These are phyloP conservation scores for Penstemon newberryi DNA, from an alignment of 257 asterid genomes.

Conservation along the genomic window DNA sequence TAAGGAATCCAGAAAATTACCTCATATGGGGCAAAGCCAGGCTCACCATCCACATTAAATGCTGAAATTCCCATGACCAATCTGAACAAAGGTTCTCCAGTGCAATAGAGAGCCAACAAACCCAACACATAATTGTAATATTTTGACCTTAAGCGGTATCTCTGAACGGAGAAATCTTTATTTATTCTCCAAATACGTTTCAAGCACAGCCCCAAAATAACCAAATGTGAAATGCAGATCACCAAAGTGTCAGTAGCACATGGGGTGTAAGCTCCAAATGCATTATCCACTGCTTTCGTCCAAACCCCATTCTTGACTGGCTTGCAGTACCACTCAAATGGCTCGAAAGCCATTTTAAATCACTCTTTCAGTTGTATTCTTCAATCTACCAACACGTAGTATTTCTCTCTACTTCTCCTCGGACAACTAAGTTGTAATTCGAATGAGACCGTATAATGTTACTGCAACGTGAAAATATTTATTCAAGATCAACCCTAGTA, in stretches of 20 bases:
- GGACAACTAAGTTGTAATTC: conserved; percentile 8
- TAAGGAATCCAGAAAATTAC: conserved; percentile 33
- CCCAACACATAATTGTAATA: conserved; percentile 70
- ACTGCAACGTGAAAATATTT: conserved; percentile 26
- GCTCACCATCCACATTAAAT: conserved; percentile 65
- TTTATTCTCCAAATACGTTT: conserved; percentile 56
- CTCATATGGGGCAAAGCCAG: conserved; percentile 83
- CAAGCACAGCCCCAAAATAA: conserved; percentile 64
- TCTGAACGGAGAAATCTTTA: conserved; percentile 62
- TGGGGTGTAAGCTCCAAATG: conserved; percentile 88
- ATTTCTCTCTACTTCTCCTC: conserved; percentile 15
- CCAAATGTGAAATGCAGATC: conserved; percentile 64
- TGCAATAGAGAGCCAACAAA: conserved; percentile 72
- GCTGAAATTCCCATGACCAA: conserved; percentile 74
- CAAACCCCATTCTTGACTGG: conserved; percentile 77
- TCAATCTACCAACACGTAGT: conserved; percentile 31
- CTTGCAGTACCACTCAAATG: conserved; percentile 85
- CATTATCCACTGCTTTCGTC: conserved; percentile 77
- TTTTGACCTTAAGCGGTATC: conserved; percentile 73
- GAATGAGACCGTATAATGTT: neutral
- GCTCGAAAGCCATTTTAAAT: conserved; percentile 64
- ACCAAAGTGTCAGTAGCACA: conserved; percentile 83
- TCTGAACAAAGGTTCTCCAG: conserved; percentile 76
- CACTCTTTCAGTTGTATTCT: conserved; percentile 22
- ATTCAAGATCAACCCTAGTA: conserved; percentile 19